Evolutionary conservation across 352 stramenopile genomes (phyloP).

Genomic region (Phytophthora hibernalis): DNA sequence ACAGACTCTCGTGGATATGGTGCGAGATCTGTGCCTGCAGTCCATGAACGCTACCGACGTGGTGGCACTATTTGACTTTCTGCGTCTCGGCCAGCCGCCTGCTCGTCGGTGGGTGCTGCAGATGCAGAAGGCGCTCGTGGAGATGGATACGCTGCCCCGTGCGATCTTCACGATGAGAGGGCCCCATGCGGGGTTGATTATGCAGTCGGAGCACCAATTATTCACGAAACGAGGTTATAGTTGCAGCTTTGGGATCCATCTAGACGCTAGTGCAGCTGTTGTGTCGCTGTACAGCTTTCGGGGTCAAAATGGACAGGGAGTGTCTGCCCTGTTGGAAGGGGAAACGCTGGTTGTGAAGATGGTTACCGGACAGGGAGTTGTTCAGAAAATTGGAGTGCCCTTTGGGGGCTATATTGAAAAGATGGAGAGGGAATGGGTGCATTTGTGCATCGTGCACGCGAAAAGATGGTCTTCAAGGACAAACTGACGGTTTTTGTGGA

Average conservation of each 20-base stretch:
- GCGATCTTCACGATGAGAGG: constrained; percentile 81
- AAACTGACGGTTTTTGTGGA: constrained; percentile 82
- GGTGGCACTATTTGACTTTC: constrained; percentile 75
- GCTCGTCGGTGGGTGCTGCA: constrained; percentile 58
- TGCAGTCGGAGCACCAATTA: constrained; percentile 60
- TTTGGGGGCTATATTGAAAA: constrained; percentile 54
- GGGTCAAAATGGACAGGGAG: constrained; percentile 75
- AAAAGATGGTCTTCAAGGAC: constrained; percentile 93
- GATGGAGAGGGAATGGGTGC: constrained; percentile 71
- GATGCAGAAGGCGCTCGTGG: constrained; percentile 64
- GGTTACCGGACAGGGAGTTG: constrained; percentile 46
- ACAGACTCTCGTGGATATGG: constrained; percentile 52
- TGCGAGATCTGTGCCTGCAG: constrained; percentile 54
- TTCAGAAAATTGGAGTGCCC: constrained; percentile 63
- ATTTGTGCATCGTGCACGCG: constrained; percentile 81
- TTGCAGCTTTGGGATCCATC: constrained; percentile 66
- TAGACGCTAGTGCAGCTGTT: constrained; percentile 40
- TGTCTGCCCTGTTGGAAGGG: constrained; percentile 65
- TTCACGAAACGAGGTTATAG: constrained; percentile 84
- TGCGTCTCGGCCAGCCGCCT: constrained; percentile 58
- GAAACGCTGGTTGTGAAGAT: constrained; percentile 66
- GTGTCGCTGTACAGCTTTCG: constrained; percentile 81
- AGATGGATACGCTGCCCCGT: constrained; percentile 59
- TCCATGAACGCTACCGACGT: constrained; percentile 69
- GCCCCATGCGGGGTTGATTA: constrained; percentile 65